phyloP scores from a whole-genome alignment of 2,329 filamentous ascomycete species.

The Sporothrix brasiliensis region DNA sequence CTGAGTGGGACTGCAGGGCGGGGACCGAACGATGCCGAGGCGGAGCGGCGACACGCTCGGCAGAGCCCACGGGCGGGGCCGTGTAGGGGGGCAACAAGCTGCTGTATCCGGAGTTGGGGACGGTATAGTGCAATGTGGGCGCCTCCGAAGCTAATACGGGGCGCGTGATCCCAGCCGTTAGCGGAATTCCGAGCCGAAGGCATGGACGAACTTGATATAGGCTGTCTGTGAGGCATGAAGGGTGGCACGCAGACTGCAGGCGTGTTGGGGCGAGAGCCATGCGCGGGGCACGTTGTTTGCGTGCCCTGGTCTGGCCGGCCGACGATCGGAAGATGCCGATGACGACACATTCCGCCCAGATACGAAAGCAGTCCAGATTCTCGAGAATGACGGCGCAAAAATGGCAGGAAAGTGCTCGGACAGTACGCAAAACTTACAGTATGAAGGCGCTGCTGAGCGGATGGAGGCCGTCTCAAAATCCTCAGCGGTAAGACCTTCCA shows the following conservation, averaged over 20 bases:
- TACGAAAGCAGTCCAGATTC: neutral
- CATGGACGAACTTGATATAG: conserved; percentile 1
- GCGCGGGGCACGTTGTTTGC: conserved; percentile 23
- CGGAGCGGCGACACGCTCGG: conserved; percentile 30
- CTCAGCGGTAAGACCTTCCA: conserved; percentile 46
- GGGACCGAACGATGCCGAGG: conserved; percentile 32
- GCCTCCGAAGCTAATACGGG: conserved; percentile 59
- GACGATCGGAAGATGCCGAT: conserved; percentile 23
- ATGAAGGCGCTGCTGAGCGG: conserved; percentile 68
- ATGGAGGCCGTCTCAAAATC: conserved; percentile 71
- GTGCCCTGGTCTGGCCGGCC: conserved; percentile 16
- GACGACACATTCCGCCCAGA: conserved; percentile 10
- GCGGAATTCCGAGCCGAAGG: conserved; percentile 1
- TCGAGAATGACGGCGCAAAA: neutral
- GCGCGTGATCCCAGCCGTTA: conserved; percentile 5
- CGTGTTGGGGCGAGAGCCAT: conserved; percentile 6
- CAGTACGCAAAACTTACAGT: conserved; percentile 52
- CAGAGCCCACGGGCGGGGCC: conserved; percentile 40
- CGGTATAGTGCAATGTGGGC: conserved; percentile 64
- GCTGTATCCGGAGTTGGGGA: conserved; percentile 44
- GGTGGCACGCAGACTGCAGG: conserved; percentile 1
- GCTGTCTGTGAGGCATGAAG: neutral
- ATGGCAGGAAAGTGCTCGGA: neutral
- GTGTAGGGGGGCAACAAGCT: conserved; percentile 57
- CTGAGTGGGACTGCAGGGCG: neutral